Base-by-base conservation (phyloP, 2,329 filamentous ascomycete genomes). In the Monosporascus cannonballus region DNA sequence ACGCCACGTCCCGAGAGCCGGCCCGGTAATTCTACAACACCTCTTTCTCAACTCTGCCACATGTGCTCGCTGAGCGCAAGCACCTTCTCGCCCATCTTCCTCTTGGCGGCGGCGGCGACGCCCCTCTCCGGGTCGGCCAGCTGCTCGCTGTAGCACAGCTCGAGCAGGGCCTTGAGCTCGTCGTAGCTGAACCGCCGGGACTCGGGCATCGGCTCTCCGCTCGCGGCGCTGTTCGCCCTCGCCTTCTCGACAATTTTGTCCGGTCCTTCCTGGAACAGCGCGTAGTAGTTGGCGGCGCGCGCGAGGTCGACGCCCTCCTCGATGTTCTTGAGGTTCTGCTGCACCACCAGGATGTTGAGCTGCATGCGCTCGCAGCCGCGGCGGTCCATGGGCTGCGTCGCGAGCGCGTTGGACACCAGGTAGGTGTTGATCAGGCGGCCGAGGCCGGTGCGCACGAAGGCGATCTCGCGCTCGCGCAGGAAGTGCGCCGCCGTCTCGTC, bases 291-390 rank as follows among this genome's bases (percentile, higher is more conserved):
- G 20, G 82, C 79, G 1, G 86, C 81, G 37, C 81, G 74, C 4
- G 77, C 76, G 27, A 93, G 75, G 52, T 81, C 78, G 3, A 89
- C 85, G 8, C 80, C 80, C 2, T 81, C 77, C 69, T 94, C 90
- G 50, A 99, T 86, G 60, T 96, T 96, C 74, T 96, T 96, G 51
- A 99, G 82, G 64, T 96, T 96, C 68, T 99, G 94, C 71, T 97
- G 93, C 49, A 99, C 76, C 41, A 99, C 94, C 24, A 96, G 79
- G 48, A 96, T 90, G 68, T 99, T 96, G 64, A 97, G 83, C 68
- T 91, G 87, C 83, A 99, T 91, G 38, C 91, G 83, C n/a, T 85
- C 84, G 54, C 86, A 89, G 42, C 94, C 94, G 61, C 87, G 83
- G 38, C 73, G 75, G 68, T 99, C 96, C 85, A 99, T 93, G 7